Percentiles rank a stretch among this genome's conserved stretches.
These are phyloP conservation scores for Quercus gilva DNA, from an alignment of 306 rosid species.

Conservation along the genomic window DNA sequence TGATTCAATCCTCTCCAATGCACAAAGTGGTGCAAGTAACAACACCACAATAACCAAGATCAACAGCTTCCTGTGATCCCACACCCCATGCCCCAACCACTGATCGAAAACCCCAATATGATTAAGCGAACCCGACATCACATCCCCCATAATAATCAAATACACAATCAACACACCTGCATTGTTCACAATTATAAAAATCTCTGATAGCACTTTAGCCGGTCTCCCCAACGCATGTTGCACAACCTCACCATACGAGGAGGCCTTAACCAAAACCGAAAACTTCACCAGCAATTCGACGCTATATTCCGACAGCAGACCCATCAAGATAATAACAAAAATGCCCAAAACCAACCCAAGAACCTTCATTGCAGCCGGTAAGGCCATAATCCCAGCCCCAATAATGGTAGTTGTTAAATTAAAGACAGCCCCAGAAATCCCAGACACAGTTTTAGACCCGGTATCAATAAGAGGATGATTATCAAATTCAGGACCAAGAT, in stretches of 20 bases:
- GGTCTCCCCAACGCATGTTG: conserved; percentile 76
- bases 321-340: conserved; percentile 69
- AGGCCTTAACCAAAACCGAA: conserved; percentile 62
- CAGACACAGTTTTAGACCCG: conserved; percentile 52
- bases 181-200: conserved; percentile 76
- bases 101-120: conserved; percentile 93
- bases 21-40: conserved; percentile 89
- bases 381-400: conserved; percentile 97
- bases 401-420: conserved; percentile 81
- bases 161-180: conserved; percentile 85
- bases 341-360: conserved; percentile 73
- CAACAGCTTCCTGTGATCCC: conserved; percentile 90
- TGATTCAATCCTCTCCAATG: conserved; percentile 84
- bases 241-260: conserved; percentile 87
- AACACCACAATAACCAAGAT: conserved; percentile 59
- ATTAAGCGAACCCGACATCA: conserved; percentile 87
- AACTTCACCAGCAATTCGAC: conserved; percentile 72
- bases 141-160: conserved; percentile 97
- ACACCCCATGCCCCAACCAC: conserved; percentile 75
- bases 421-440: conserved; percentile 82
- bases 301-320: conserved; percentile 77
- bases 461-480: conserved; percentile 55
- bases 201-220: conserved; percentile 68
- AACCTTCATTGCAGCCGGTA: conserved; percentile 97
- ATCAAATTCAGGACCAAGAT: conserved; percentile 54